Base-by-base conservation (phyloP, 495 filamentous ascomycete genomes). In the Penicillium canariense region DNA sequence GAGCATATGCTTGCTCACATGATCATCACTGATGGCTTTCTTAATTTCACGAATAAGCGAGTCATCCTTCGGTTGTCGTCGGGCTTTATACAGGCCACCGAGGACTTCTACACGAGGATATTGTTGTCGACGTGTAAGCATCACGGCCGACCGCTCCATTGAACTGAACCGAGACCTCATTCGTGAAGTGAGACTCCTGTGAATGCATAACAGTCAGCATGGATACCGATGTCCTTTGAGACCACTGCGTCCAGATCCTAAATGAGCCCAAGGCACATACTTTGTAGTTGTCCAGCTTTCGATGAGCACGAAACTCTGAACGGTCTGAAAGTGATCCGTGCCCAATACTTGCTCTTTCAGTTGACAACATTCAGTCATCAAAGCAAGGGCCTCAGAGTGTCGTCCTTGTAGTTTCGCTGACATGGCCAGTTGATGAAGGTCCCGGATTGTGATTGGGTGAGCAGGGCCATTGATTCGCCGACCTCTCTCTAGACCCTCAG, bases 391-490 rank as follows among this genome's bases (percentile, higher is more conserved):
- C 5, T 54, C 43, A 7, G 20, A 18, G n/a, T 46, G 18, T 36
- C 23, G 28, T 1, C 23, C 18, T 25, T 51, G 54, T 2, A 35
- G 15, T 43, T 47, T 53, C 22, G n/a, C 25, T n/a, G 34, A 14
- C 35, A 26, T 7, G 7, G 50, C 50, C 9, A 47, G 28, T 8
- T 26, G 15, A 4, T 47, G 6, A 23, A 54, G 27, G 18, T 47
- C 23, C 5, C 25, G 30, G 1, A 57, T 10, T 0, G 44, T 42
- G 1, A 8, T 2, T 0, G 54, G 54, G 23, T 55, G 43, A 9
- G 53, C 48, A n/a, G 25, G 39, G 6, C 58, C 61, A 50, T 25
- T 34, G 1, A 43, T 6, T 8, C 44, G 40, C 38, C 43, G 34
- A 0, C 11, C 3, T 15, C 17, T 48, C 18, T 46, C 43, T 0